These are phyloP conservation scores for Pestalotiopsis sp. DNA, from an alignment of 2,329 filamentous ascomycete genomes.

Conservation along the genomic window DNA sequence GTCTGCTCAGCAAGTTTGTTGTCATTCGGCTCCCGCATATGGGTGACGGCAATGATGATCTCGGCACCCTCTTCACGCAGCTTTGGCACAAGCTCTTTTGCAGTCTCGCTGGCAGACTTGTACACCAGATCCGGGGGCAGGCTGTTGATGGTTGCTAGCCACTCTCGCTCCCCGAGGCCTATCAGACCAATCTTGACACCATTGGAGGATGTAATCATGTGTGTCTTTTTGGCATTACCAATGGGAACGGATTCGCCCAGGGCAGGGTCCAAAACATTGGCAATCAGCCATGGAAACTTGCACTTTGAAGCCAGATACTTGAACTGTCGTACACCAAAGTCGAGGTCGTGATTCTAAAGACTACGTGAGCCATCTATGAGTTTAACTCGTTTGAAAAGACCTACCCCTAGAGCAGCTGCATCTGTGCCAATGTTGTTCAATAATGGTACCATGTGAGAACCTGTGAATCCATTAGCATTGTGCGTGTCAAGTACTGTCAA, in stretches of 20 bases:
- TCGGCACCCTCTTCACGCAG: slow-evolving; percentile 79
- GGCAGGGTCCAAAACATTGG: slow-evolving; percentile 84
- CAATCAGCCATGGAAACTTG: slow-evolving; percentile 85
- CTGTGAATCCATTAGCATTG: slow-evolving; percentile 32
- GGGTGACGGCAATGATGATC: slow-evolving; percentile 79
- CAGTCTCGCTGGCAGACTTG: slow-evolving; percentile 75
- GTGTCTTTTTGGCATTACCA: slow-evolving; percentile 73
- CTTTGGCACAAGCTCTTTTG: slow-evolving; percentile 71
- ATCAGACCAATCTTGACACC: slow-evolving; percentile 86
- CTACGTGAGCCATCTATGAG: slow-evolving; percentile 16
- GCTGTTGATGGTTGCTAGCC: slow-evolving; percentile 86
- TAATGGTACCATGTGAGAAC: slow-evolving; percentile 84
- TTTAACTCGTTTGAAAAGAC: slow-evolving; percentile 21
- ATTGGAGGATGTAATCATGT: slow-evolving; percentile 78
- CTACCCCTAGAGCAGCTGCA: slow-evolving; percentile 79
- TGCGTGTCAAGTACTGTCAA: no score
- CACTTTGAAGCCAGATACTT: slow-evolving; percentile 72
- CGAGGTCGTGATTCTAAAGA: slow-evolving; percentile 81
- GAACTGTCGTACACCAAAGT: slow-evolving; percentile 86
- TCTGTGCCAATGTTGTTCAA: slow-evolving; percentile 78
- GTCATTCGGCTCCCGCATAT: slow-evolving; percentile 88
- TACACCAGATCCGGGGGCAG: slow-evolving; percentile 83
- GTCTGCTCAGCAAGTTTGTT: slow-evolving; percentile 79
- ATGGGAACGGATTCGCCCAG: slow-evolving; percentile 75
- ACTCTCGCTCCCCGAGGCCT: slow-evolving; percentile 84